These are phyloP conservation scores for Phytophthora nicotianae DNA, from an alignment of 352 stramenopile genomes.

Conservation along the genomic window DNA sequence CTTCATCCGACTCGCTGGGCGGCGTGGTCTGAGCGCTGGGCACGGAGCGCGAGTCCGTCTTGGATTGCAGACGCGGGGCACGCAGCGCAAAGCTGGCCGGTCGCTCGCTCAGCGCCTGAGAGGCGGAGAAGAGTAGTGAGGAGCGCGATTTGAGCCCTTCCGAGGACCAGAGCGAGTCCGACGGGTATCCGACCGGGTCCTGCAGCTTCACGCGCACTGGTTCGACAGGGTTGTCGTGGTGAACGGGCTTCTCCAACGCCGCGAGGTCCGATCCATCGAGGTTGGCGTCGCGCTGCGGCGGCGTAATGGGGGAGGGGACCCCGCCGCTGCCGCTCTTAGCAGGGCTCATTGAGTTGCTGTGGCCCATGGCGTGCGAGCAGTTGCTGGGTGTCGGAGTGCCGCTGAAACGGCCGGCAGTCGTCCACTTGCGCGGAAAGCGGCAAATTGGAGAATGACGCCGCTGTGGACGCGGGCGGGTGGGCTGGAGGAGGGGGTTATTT, in stretches of 20 bases:
- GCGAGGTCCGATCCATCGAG: slow-evolving; percentile 12
- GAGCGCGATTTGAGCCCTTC: slow-evolving; percentile 54
- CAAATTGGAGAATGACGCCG: slow-evolving; percentile 60
- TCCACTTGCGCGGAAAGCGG: slow-evolving; percentile 41
- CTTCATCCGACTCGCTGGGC: slow-evolving; percentile 32
- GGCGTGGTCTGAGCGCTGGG: slow-evolving; percentile 32
- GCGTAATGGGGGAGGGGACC: slow-evolving; percentile 5
- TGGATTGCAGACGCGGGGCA: slow-evolving; percentile 27
- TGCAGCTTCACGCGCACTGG: slow-evolving; percentile 63
- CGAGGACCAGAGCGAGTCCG: slow-evolving; percentile 62
- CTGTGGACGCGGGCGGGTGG: slow-evolving; percentile 16
- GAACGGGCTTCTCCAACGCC: slow-evolving; percentile 42
- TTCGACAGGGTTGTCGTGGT: slow-evolving; percentile 53
- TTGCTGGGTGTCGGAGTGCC: slow-evolving; percentile 16
- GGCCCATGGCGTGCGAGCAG: slow-evolving; percentile 36
- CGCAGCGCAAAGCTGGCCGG: slow-evolving; percentile 33
- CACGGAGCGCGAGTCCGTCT: slow-evolving; percentile 29
- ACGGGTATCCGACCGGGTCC: slow-evolving; percentile 44
- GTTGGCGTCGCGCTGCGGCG: slow-evolving; percentile 15
- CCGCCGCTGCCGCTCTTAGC: slow-evolving; percentile 33
- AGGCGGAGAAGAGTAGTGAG: slow-evolving; percentile 55
- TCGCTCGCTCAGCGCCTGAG: slow-evolving; percentile 31
- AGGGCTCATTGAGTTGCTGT: slow-evolving; percentile 51
- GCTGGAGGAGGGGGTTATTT: slow-evolving; percentile 44
- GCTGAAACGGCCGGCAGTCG: slow-evolving; percentile 21